Base-by-base conservation (phyloP, 495 filamentous ascomycete genomes). In the Rostrohypoxylon terebratum region DNA sequence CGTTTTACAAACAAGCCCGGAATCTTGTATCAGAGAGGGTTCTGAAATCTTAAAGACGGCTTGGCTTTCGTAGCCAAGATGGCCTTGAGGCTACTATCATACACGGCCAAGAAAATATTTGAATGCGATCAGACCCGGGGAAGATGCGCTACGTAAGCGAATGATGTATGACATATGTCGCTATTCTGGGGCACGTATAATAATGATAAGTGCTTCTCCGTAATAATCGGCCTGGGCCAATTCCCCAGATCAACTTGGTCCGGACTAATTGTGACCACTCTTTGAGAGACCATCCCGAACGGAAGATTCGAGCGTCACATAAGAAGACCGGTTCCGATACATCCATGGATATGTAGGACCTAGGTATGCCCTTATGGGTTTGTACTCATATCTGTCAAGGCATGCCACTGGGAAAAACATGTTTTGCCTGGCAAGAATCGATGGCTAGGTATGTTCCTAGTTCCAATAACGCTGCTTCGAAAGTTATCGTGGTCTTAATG, bases 61-160 rank as follows among this genome's bases (percentile, higher is more conserved):
- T 76, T 76, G 74, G 74, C 74, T 76, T 50, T 51, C 31, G 11
- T 23, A 74, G 74, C 68, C 66, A 76, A 74, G 74, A 28, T 76
- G 55, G 74, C 72, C 60, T 72, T 66, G 63, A 38, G 63, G 50
- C 51, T 51, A 50, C 8, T 38, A 59, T 62, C 61, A 64, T 63
- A 66, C 69, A 72, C 59, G 38, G 70, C 65, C 70, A 63, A 67
- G 66, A 54, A 61, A 66, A 1, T 10, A 14, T 34, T 33, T 20
- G 51, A 11, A 28, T 11, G 55, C 45, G 64, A 50, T 67, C 64
- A 60, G 55, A 60, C 55, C 55, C 50, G 31, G 20, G n/a, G 38
- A 28, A 51, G 9, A 25, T 21, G 20, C 20, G 44, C 44, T 11
- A 40, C 21, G 59, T 34, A 34, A 33, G 54, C 20, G n/a, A 58